Evolutionary conservation across 371 early-diverging fungal species (phyloP), one percentile per base, ranked within the genome.

Genomic region (Mucor racemosus): DNA sequence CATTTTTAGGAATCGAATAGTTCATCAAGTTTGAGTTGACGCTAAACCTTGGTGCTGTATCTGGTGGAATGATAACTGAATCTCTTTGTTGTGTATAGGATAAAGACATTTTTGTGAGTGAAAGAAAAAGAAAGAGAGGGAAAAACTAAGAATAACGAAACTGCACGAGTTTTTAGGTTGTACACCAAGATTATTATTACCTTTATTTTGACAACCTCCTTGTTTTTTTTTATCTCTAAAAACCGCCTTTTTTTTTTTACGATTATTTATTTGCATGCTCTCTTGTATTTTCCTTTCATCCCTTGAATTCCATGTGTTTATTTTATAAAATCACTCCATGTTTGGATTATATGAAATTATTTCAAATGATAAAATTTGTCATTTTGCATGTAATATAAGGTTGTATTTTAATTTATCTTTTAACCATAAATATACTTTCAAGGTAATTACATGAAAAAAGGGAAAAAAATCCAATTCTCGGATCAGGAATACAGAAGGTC

Each of bases 1-100:
- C 56, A 26, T 72, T 71, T 35, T 78, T 74, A 13, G 83, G 84
- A 65, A 84, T 84, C 14, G 84, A 84, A 38, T 84, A 84, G 42
- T 84, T 84, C 84, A 84, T 84, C 9, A 84, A 71, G 40, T 81
- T 81, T 7, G 80, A 81, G 48, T 84, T 81, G 36, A 76, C 78
- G 61, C 80, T 81, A 58, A 84, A 81, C 57, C 84, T 59, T 15
- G 80, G 64, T 15, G 54, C 68, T 40, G 41, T 19, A 50, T 50
- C 50, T 34, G 54, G 36, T 26, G 63, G 59, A 38, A 64, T 63
- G 21, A 53, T 59, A 14, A 42, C 39, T 15, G 65, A 65, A n/a
- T 65, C 60, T 41, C 66, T 48, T 34, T 50, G 41, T 19, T 65
- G 66, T n/a, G 60, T 31, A 31, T 58, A 46, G 38, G 36, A 36